Evolutionary conservation across 1,284 basidiomycete genomes (phyloP).

Genomic region (Psilocybe mexicana): DNA sequence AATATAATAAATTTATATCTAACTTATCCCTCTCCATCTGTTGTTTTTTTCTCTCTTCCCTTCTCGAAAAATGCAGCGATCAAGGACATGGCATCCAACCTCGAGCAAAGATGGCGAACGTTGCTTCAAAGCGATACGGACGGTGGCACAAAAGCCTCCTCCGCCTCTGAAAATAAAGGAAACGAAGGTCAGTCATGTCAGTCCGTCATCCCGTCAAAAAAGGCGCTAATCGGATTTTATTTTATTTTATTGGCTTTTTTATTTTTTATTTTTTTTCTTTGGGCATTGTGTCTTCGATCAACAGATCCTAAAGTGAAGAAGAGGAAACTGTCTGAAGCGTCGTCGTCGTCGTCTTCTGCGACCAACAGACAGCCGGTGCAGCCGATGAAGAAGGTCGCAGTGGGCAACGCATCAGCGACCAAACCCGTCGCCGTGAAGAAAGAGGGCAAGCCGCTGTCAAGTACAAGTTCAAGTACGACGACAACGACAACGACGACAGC

Average conservation of each 20-base stretch:
- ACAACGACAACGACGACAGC: no score
- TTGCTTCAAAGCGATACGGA: constrained; percentile 44
- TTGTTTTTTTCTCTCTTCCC: constrained; percentile 33
- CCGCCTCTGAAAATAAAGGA: constrained; percentile 33
- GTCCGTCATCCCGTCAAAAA: constrained; percentile 30
- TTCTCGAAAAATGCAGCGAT: constrained; percentile 60
- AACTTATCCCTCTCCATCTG: constrained; percentile 44
- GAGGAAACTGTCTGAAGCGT: constrained; percentile 58
- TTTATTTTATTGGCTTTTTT: no score
- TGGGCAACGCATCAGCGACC: constrained; percentile 43
- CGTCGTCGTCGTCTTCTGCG: constrained; percentile 24
- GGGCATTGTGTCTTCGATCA: no score
- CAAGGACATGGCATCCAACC: constrained; percentile 87
- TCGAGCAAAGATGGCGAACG: constrained; percentile 78
- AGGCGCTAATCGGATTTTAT: no score
- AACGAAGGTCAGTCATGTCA: constrained; percentile 73
- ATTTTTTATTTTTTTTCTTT: no score
- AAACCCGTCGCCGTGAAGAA: constrained; percentile 46
- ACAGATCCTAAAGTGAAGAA: constrained; percentile 68
- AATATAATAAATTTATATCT: constrained; percentile 68
- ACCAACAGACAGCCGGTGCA: constrained; percentile 44
- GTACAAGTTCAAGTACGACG: constrained; percentile 3
- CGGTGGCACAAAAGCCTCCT: constrained; percentile 36
- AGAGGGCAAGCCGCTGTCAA: constrained; percentile 49
- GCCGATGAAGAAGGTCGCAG: constrained; percentile 63